phyloP scores from a whole-genome alignment of 495 filamentous ascomycete species.

The Haplographium delicatum region DNA sequence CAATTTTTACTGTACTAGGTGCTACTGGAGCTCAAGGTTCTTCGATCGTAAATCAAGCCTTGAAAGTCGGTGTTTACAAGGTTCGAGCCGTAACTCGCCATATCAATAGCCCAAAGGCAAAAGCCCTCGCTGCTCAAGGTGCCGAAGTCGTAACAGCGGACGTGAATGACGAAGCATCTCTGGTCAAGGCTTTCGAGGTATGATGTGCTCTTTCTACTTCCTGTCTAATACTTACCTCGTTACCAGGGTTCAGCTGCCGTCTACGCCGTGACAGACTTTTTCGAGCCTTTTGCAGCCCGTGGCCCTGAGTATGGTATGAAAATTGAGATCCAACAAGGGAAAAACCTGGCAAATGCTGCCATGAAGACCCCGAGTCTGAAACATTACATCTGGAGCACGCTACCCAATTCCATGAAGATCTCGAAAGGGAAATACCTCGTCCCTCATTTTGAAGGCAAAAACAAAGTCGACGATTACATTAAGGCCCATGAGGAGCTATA shows the following conservation, averaged over 20 bases:
- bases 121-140: slow-evolving; percentile 30
- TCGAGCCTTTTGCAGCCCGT: slow-evolving; percentile 15
- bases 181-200: slow-evolving; percentile 17
- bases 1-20: slow-evolving; percentile 16
- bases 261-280: slow-evolving; percentile 27
- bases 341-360: slow-evolving; percentile 39
- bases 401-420: slow-evolving; percentile 30
- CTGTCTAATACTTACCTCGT: no score
- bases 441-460: slow-evolving; percentile 39
- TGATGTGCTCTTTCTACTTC: no score
- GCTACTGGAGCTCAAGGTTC: slow-evolving; percentile 44
- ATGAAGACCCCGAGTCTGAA: slow-evolving; percentile 32
- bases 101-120: slow-evolving; percentile 28
- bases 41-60: slow-evolving; percentile 33
- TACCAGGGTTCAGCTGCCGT: slow-evolving; percentile 14
- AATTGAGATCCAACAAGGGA: slow-evolving; percentile 32
- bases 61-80: slow-evolving; percentile 27
- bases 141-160: slow-evolving; percentile 30
- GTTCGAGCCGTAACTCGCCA: slow-evolving; percentile 42
- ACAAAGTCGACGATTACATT: slow-evolving; percentile 33
- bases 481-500: slow-evolving; percentile 23
- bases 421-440: slow-evolving; percentile 27
- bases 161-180: slow-evolving; percentile 18
- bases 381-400: slow-evolving; percentile 43
- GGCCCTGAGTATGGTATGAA: slow-evolving; percentile 18